phyloP scores from a whole-genome alignment of 495 filamentous ascomycete species.

The Neurospora africana region DNA sequence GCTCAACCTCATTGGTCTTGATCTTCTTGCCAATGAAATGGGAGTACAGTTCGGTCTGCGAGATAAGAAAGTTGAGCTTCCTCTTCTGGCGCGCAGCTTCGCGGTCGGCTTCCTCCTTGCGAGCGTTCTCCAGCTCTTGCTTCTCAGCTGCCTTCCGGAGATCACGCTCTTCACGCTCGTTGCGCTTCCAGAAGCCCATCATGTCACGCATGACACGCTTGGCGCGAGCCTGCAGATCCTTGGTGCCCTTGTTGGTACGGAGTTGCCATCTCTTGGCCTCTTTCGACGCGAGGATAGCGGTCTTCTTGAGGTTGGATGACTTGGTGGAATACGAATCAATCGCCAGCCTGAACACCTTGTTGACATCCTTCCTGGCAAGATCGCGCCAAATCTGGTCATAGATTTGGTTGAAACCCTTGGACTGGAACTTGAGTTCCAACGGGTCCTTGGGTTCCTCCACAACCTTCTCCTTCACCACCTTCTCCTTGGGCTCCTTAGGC shows the following conservation, averaged over 20 bases:
- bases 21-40: slow-evolving; percentile 99
- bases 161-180: slow-evolving; percentile 94
- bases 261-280: slow-evolving; percentile 96
- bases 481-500: slow-evolving; percentile 54
- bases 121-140: slow-evolving; percentile 92
- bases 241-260: slow-evolving; percentile 94
- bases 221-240: slow-evolving; percentile 91
- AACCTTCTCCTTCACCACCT: slow-evolving; percentile 55
- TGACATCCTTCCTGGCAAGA: slow-evolving; percentile 84
- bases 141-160: slow-evolving; percentile 86
- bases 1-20: slow-evolving; percentile 87
- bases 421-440: slow-evolving; percentile 54
- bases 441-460: slow-evolving; percentile 42
- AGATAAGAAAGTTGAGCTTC: slow-evolving; percentile 99
- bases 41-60: slow-evolving; percentile 95
- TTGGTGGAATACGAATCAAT: slow-evolving; percentile 71
- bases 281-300: slow-evolving; percentile 91
- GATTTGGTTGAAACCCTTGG: slow-evolving; percentile 91
- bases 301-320: slow-evolving; percentile 90
- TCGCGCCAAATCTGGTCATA: slow-evolving; percentile 98
- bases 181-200: slow-evolving; percentile 99
- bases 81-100: slow-evolving; percentile 95
- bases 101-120: slow-evolving; percentile 91
- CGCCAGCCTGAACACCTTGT: slow-evolving; percentile 80
- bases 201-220: slow-evolving; percentile 99